Evolutionary conservation across 2,329 filamentous ascomycete species (phyloP).

Genomic region (Microascus cirrosus): DNA sequence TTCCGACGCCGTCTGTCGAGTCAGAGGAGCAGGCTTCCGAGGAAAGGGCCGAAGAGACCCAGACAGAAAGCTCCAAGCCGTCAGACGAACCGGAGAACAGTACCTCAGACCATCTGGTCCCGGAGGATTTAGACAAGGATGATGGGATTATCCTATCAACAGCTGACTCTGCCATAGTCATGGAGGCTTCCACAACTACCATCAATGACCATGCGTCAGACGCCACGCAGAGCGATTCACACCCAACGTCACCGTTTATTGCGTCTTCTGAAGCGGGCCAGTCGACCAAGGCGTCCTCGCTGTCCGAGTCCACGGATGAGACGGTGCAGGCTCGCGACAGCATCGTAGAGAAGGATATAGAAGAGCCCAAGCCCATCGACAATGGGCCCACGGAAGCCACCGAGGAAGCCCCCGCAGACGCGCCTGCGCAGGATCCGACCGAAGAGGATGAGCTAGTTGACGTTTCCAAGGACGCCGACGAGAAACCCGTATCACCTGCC

Average conservation of each 20-base stretch:
- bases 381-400: background rate
- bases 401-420: background rate
- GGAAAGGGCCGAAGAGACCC: background rate
- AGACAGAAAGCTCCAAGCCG: too few species aligned
- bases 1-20: conserved; percentile 8
- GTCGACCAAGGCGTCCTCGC: conserved; percentile 52
- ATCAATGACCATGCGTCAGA: conserved; percentile 35
- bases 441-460: too few species aligned
- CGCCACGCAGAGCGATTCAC: conserved; percentile 42
- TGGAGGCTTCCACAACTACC: conserved; percentile 30
- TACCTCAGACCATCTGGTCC: conserved; percentile 8
- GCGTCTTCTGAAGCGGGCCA: conserved; percentile 42
- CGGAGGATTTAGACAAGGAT: conserved; percentile 15
- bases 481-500: too few species aligned
- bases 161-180: conserved; percentile 43
- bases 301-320: conserved; percentile 53
- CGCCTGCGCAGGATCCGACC: too few species aligned
- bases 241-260: conserved; percentile 42
- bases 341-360: conserved; percentile 15
- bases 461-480: too few species aligned
- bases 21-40: background rate
- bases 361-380: background rate
- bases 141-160: conserved; percentile 28
- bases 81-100: conserved; percentile 11
- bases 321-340: conserved; percentile 31